Conservation (phyloP, 768 basidiomycete species). For the Boletus fagicola region DNA sequence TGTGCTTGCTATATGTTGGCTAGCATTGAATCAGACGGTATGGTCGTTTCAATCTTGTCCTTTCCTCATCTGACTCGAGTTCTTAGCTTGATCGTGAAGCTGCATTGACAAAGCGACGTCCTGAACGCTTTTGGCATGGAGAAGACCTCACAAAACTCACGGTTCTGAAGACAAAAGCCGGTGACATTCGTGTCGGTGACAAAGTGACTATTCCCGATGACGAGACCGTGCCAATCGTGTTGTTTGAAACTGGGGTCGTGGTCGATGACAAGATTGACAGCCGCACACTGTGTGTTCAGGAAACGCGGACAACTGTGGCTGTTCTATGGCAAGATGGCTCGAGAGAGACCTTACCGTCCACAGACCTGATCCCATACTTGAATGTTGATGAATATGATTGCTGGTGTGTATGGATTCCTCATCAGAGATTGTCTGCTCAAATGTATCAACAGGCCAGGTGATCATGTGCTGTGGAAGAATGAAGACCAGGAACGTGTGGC, state of each 20-base stretch:
- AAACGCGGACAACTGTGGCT: constrained; percentile 66
- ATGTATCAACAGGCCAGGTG: constrained; percentile 69
- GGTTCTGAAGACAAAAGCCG: constrained; percentile 57
- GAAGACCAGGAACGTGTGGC: constrained; percentile 67
- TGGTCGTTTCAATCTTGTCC: constrained; percentile 17
- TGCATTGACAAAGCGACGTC: constrained; percentile 60
- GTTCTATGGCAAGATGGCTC: constrained; percentile 90
- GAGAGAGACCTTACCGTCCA: constrained; percentile 57
- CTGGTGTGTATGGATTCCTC: constrained; percentile 51
- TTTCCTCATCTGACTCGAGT: constrained; percentile 3
- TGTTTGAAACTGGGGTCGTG: constrained; percentile 56
- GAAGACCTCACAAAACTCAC: constrained; percentile 61
- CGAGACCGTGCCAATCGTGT: constrained; percentile 48
- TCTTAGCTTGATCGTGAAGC: constrained; percentile 57
- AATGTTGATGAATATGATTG: constrained; percentile 92
- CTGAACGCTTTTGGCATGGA: constrained; percentile 73
- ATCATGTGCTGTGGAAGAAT: constrained; percentile 80
- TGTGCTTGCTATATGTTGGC: constrained; percentile 80
- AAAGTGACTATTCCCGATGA: constrained; percentile 60
- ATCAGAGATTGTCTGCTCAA: constrained; percentile 2
- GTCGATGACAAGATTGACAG: constrained; percentile 48
- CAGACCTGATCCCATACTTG: constrained; percentile 73
- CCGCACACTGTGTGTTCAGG: constrained; percentile 59
- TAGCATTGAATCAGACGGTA: constrained; percentile 85
- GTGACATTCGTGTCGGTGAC: constrained; percentile 73